Percentiles rank a stretch among this genome's conserved stretches.
phyloP scores from a whole-genome alignment of 768 basidiomycete genomes.

The Podaxis sp. region DNA sequence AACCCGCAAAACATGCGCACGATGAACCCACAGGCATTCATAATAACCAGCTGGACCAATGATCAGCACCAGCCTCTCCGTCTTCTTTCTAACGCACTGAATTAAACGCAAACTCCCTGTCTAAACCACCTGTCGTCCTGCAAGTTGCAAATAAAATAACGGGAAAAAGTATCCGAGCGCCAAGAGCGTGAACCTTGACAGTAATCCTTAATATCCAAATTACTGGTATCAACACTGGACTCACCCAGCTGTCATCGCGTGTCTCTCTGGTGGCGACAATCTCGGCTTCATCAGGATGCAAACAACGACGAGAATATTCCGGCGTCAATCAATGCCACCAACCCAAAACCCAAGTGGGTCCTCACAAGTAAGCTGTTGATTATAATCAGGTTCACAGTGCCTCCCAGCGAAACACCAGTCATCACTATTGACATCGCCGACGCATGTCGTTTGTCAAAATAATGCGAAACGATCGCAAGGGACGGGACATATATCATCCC shows the following conservation, averaged over 20 bases:
- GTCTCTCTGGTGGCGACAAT: slow-evolving; percentile 24
- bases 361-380: slow-evolving; percentile 38
- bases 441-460: slow-evolving; percentile 34
- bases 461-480: slow-evolving; percentile 35
- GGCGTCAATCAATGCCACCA: slow-evolving; percentile 8
- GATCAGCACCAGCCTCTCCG: neutral
- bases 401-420: slow-evolving; percentile 16
- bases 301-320: slow-evolving; percentile 12
- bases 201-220: slow-evolving; percentile 3
- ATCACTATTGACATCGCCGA: slow-evolving; percentile 33
- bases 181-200: slow-evolving; percentile 14
- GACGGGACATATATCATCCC: slow-evolving; percentile 37
- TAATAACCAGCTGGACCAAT: neutral
- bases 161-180: slow-evolving; percentile 25
- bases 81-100: slow-evolving; percentile 16
- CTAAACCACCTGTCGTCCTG: slow-evolving; percentile 24
- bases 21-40: neutral
- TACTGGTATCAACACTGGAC: slow-evolving; percentile 21
- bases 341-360: slow-evolving; percentile 24
- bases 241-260: slow-evolving; percentile 13
- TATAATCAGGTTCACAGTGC: slow-evolving; percentile 40
- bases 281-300: slow-evolving; percentile 24
- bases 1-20: neutral
- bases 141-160: slow-evolving; percentile 36
- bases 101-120: slow-evolving; percentile 24